Percentiles rank a stretch among this genome's conserved stretches.
Evolutionary conservation across 768 basidiomycete genomes (phyloP).

Genomic region (Naganishia antarctica): DNA sequence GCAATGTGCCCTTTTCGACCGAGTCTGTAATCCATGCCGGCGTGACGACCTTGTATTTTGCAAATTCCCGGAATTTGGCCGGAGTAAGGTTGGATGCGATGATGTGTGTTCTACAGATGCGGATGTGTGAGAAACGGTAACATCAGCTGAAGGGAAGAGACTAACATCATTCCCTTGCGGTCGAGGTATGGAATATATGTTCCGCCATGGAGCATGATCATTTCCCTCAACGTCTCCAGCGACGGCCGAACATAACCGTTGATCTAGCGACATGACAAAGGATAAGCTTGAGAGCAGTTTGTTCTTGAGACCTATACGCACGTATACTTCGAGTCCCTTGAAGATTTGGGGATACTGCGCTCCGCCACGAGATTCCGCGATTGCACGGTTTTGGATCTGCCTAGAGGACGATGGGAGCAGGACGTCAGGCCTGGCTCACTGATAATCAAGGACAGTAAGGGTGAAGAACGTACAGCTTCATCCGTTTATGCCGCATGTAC

Average conservation of each 20-base stretch:
- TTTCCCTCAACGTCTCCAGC: constrained; percentile 70
- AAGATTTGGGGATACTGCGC: constrained; percentile 58
- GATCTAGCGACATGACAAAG: constrained; percentile 54
- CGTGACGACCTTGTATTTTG: constrained; percentile 79
- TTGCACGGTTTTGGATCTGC: constrained; percentile 49
- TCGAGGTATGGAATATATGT: constrained; percentile 71
- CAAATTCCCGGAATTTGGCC: constrained; percentile 80
- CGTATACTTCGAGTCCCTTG: constrained; percentile 71
- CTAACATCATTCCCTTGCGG: constrained; percentile 26
- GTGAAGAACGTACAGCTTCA: constrained; percentile 83
- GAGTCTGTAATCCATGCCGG: constrained; percentile 87
- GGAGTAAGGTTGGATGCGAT: constrained; percentile 86
- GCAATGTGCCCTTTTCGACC: constrained; percentile 60
- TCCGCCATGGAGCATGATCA: constrained; percentile 80
- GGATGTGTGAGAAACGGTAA: constrained; percentile 43
- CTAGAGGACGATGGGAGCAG: constrained; percentile 30
- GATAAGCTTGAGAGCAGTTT: background rate
- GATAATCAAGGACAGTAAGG: constrained; percentile 49
- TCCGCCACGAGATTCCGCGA: constrained; percentile 39
- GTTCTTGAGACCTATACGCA: constrained; percentile 50
- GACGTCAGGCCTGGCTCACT: no score
- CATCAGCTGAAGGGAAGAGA: constrained; percentile 55
- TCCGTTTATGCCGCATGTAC: constrained; percentile 85
- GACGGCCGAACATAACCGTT: constrained; percentile 87
- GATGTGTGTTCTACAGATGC: constrained; percentile 69